Evolutionary conservation across 2,329 filamentous ascomycete species (phyloP), one percentile per base, ranked within the genome.

Genomic region (Helicocarpus griseus): DNA sequence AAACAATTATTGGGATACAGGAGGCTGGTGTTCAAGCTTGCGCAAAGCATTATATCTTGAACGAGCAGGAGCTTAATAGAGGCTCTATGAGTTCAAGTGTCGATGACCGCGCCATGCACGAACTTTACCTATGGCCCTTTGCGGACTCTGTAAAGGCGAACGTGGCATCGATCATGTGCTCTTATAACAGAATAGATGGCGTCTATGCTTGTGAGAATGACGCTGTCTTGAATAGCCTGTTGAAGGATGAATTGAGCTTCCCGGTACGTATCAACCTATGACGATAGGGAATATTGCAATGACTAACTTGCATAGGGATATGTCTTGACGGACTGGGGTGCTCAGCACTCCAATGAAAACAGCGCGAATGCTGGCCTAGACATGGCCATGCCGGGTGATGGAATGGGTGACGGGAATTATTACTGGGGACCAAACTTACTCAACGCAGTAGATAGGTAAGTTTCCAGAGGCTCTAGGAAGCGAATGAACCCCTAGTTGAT

Each of bases 81-180:
- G 69, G 56, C 49, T 52, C 63, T 8, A 65, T 68, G 49, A 70
- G 59, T 17, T 77, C 77, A 43, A 84, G 83, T 58, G 72, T 86
- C n/a, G 83, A 87, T 54, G 86, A 89, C 65, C 79, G 84, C 56
- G 84, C 85, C 1, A 71, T 88, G 63, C 85, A 89, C 60, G 86
- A 89, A 65, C 66, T 87, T 5, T 89, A 89, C 62, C 72, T 83
- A 26, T 89, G 86, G 86, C 86, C 86, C 0, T 89, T 89, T 61
- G 83, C 78, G 29, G 84, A 89, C 60, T 82, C 82, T 1, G 78
- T 87, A 49, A 75, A 74, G 50, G 83, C 83, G 9, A 83, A 84
- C 8, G 82, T 85, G 1, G 61, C 70, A 13, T 68, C 68, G 0
- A 60, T 75, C 14, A 76, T 76, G 73, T 75, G 74, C 60, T 65